These are phyloP conservation scores for Gracilaria domingensis DNA, from an alignment of 23 red algal species.

Conservation along the genomic window DNA sequence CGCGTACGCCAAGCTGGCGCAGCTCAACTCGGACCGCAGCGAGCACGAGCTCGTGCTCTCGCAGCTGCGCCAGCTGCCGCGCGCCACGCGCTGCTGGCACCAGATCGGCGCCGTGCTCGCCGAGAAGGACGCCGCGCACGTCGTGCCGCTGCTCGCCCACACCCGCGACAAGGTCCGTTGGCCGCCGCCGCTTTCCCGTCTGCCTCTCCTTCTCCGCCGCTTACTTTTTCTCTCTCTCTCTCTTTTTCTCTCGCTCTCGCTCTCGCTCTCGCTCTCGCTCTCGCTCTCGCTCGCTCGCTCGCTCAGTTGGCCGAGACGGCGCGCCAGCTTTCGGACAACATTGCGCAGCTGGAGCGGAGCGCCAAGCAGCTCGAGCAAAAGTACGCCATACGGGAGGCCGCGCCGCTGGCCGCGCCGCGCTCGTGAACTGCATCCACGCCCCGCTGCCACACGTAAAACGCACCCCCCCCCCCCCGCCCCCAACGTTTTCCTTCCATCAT, in stretches of 20 bases:
- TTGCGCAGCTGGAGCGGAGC: not conserved
- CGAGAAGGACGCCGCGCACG: constrained; percentile 74
- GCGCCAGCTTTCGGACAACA: not conserved
- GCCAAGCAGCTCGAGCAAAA: constrained; percentile 7
- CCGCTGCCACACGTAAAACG: too few relatives aligned
- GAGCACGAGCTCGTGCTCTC: constrained; percentile 84
- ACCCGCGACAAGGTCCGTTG: constrained; percentile 42
- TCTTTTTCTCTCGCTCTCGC: not conserved
- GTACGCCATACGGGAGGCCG: not conserved
- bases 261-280: too few relatives aligned
- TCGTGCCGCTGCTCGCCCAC: constrained; percentile 58
- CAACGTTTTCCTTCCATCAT: too few relatives aligned
- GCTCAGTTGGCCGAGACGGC: not conserved
- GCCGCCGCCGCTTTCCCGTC: not conserved
- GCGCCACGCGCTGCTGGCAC: constrained; percentile 76
- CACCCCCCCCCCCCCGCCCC: too few relatives aligned
- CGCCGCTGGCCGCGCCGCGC: not conserved
- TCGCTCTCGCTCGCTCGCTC: not conserved
- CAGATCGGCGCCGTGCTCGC: constrained; percentile 82
- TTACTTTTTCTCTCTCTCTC: not conserved
- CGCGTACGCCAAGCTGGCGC: constrained; percentile 62
- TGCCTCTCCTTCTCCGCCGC: not conserved
- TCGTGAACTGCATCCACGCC: not conserved
- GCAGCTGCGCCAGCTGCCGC: constrained; percentile 47
- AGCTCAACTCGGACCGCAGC: constrained; percentile 75